These are phyloP conservation scores for Carallia brachiata DNA, from an alignment of 345 rosid species.

Conservation along the genomic window DNA sequence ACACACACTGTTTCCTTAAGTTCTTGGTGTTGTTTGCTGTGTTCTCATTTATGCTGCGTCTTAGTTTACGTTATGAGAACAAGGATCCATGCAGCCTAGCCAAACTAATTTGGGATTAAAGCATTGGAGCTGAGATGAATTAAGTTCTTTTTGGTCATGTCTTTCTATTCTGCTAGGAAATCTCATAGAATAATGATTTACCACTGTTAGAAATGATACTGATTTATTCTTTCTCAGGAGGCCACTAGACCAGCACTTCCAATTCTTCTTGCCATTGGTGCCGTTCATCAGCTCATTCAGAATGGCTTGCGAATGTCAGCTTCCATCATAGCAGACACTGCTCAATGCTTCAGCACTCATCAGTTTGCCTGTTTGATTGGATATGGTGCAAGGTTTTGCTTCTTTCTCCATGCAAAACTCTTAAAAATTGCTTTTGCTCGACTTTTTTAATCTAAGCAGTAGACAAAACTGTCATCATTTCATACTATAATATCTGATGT, in stretches of 20 bases:
- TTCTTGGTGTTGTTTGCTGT: too few species aligned
- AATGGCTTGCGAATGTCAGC: conserved; percentile 94
- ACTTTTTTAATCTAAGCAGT: background rate
- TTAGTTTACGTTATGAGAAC: too few species aligned
- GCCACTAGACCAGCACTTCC: conserved; percentile 91
- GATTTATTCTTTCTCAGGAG: conserved; percentile 49
- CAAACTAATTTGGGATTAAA: background rate
- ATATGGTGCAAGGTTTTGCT: conserved; percentile 88
- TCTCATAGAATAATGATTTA: background rate
- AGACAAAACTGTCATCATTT: background rate
- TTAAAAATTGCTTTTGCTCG: background rate
- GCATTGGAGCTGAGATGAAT: background rate
- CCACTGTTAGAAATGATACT: background rate
- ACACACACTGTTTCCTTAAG: too few species aligned
- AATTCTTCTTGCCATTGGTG: conserved; percentile 96
- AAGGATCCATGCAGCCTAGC: too few species aligned
- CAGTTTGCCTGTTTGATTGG: conserved; percentile 98
- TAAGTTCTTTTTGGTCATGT: conserved; percentile 2
- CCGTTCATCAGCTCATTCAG: conserved; percentile 97
- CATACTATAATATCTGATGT: background rate
- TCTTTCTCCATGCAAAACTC: conserved; percentile 13
- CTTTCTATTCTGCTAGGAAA: background rate
- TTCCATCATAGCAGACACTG: conserved; percentile 91
- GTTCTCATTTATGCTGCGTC: too few species aligned
- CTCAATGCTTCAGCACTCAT: conserved; percentile 99